Evolutionary conservation across 768 basidiomycete species (phyloP).

Genomic region (Hygrocybe coccinea): DNA sequence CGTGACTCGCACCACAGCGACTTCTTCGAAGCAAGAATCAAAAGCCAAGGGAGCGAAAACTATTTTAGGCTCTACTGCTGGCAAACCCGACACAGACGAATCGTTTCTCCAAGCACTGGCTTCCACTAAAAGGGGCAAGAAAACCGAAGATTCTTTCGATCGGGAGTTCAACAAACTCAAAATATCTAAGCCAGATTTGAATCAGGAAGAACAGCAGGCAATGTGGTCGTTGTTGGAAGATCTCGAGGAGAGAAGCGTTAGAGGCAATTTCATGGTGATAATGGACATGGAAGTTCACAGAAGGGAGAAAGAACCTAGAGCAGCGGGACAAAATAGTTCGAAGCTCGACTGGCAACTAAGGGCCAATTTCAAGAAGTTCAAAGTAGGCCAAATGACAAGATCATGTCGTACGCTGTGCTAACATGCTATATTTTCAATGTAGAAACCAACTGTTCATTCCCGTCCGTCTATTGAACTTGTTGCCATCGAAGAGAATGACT

Average conservation of each 20-base stretch:
- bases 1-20: background rate
- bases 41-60: conserved; percentile 15
- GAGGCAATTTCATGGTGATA: conserved; percentile 80
- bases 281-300: conserved; percentile 57
- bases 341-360: conserved; percentile 43
- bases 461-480: conserved; percentile 48
- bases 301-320: conserved; percentile 19
- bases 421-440: background rate
- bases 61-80: conserved; percentile 35
- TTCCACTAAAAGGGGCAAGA: conserved; percentile 65
- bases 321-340: conserved; percentile 5
- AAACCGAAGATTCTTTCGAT: conserved; percentile 64
- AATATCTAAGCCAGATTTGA: conserved; percentile 60
- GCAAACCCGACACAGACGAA: conserved; percentile 60
- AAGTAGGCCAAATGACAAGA: conserved; percentile 36
- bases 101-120: conserved; percentile 71
- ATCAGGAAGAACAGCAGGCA: conserved; percentile 42
- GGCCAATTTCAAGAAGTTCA: conserved; percentile 77
- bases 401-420: too few species aligned
- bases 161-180: conserved; percentile 74
- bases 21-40: conserved; percentile 20
- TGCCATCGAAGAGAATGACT: conserved; percentile 47
- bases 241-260: conserved; percentile 54
- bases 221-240: conserved; percentile 60
- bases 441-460: conserved; percentile 26